Evolutionary conservation across 345 rosid species (phyloP), one percentile per base, ranked within the genome.

Genomic region (Eutrema japonicum): DNA sequence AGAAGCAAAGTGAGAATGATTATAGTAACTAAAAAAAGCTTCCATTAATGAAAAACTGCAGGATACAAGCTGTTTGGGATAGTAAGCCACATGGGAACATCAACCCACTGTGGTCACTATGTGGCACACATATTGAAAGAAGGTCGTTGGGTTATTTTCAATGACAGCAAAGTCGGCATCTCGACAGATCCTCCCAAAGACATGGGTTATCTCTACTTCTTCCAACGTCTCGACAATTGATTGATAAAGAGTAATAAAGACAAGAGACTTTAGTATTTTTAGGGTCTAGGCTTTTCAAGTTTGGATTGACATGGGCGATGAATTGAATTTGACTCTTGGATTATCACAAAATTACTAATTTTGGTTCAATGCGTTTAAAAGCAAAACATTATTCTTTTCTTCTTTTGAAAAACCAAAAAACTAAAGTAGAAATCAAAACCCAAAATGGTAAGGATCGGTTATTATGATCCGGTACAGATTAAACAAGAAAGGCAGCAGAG

Each of bases 131-230:
- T 96, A 27, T 48, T 81, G 26, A 92, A 96, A 81, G 89, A 90
- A 58, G 96, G 98, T 1, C 86, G 89, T 56, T 96, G 99, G 98
- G 90, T 79, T 8, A 92, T 92, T 16, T 96, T 90, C 90, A 96
- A 92, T 10, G 99, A 96, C 70, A 79, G 68, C 75, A 96, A 90
- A 87, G 99, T 96, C 3, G 99, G 93, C 4, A 85, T 84, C 70
- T 92, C 98, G 27, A 80, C 85, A 27, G 83, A 87, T 50, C 96
- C 96, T 3, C 98, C 97, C 5, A 92, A 92, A 86, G 99, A 96
- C 84, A 86, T 92, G 98, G 99, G 99, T 6, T 96, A 96, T 66
- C 66, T 92, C 73, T 96, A 96, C 83, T 92, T 96, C 85, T 92
- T 96, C 58, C 91, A 90, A 85, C 88, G 99, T 78, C 67, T 92